phyloP scores from a whole-genome alignment of 176 grass and related monocot genomes.

The Puya raimondii region DNA sequence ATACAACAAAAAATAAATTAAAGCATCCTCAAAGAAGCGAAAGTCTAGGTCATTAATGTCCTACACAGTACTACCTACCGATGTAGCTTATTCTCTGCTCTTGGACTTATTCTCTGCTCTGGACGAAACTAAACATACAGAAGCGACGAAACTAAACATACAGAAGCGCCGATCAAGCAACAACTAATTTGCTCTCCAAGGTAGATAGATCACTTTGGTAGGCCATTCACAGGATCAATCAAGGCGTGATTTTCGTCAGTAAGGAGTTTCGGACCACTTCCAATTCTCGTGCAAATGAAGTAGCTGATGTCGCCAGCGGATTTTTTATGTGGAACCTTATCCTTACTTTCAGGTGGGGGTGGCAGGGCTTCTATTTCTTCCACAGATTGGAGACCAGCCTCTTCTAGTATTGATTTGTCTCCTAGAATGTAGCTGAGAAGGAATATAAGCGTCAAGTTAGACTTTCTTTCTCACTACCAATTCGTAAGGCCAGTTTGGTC shows the following conservation, averaged over 20 bases:
- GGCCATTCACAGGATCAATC: slow-evolving; percentile 26
- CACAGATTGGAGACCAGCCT: slow-evolving; percentile 51
- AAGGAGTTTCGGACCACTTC: slow-evolving; percentile 32
- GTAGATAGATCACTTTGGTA: slow-evolving; percentile 19
- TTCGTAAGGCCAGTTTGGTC: too few species aligned
- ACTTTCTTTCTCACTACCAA: too few species aligned
- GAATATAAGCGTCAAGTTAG: neutral
- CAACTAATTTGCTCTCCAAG: slow-evolving; percentile 5
- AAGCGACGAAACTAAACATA: too few species aligned
- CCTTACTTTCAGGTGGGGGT: slow-evolving; percentile 51
- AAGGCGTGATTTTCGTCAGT: slow-evolving; percentile 33
- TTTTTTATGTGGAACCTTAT: slow-evolving; percentile 30
- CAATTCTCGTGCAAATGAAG: slow-evolving; percentile 47
- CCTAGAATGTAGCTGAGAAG: slow-evolving; percentile 69
- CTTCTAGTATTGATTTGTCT: slow-evolving; percentile 72
- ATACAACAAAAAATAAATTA: too few species aligned
- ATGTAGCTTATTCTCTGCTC: too few species aligned
- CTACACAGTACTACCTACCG: neutral
- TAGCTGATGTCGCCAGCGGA: slow-evolving; percentile 36
- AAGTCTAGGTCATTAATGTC: too few species aligned
- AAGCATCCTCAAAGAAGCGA: too few species aligned
- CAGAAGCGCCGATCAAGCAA: neutral
- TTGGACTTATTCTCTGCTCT: too few species aligned
- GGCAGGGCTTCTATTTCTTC: slow-evolving; percentile 56
- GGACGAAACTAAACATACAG: too few species aligned